These are phyloP conservation scores for Boletus rubropictus DNA, from an alignment of 768 basidiomycete species.

Conservation along the genomic window DNA sequence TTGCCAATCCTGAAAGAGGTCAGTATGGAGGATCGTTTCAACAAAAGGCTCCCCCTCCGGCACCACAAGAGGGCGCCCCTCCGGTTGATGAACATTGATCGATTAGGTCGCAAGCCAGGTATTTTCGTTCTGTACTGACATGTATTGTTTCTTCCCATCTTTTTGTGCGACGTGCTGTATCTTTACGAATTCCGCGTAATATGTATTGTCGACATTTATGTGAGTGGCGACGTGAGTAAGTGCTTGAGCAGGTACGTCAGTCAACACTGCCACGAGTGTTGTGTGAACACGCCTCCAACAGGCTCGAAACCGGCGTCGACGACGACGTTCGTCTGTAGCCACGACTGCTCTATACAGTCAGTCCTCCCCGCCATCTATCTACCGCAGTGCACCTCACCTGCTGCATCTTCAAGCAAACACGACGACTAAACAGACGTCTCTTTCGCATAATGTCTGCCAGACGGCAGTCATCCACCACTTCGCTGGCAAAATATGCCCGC, in stretches of 20 bases:
- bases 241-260: background rate
- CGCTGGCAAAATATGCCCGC: conserved; percentile 65
- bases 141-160: too few relatives aligned
- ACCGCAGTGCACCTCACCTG: conserved; percentile 18
- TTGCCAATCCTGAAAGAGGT: conserved; percentile 9
- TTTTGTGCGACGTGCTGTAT: background rate
- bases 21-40: background rate
- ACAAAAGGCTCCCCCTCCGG: background rate
- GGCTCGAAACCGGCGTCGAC: background rate
- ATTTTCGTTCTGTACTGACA: background rate
- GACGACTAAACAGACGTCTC: conserved; percentile 12
- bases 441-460: conserved; percentile 55
- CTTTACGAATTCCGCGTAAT: background rate
- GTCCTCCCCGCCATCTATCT: background rate
- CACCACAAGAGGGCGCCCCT: background rate
- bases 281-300: conserved; percentile 5
- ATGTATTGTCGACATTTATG: background rate
- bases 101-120: too few relatives aligned
- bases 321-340: background rate
- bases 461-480: conserved; percentile 78
- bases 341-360: background rate
- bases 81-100: background rate
- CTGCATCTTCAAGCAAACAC: conserved; percentile 9
- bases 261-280: conserved; percentile 14
- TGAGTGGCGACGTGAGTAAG: conserved; percentile 1